These are phyloP conservation scores for Hemisphaericaspora lyxosophila DNA, from an alignment of 1,139 yeast genomes.

Conservation along the genomic window DNA sequence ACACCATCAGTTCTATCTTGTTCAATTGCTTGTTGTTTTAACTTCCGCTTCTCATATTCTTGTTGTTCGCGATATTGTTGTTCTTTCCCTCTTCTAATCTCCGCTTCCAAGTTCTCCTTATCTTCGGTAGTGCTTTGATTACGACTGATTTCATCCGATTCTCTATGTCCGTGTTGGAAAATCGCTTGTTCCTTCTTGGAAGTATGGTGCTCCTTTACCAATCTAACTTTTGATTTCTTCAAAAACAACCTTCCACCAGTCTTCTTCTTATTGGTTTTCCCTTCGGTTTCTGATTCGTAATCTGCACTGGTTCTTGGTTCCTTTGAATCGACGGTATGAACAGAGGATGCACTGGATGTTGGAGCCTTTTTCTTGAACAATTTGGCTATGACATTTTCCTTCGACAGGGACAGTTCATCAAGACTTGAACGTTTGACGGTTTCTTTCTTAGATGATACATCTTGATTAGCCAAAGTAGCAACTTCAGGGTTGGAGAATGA, in stretches of 20 bases:
- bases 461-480: background rate
- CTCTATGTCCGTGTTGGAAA: background rate
- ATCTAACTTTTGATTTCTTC: constrained; percentile 12
- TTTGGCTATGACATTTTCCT: constrained; percentile 45
- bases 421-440: background rate
- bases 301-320: constrained; percentile 29
- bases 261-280: constrained; percentile 26
- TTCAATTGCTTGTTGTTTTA: background rate
- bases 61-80: constrained; percentile 4
- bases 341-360: constrained; percentile 6
- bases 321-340: constrained; percentile 11
- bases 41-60: constrained; percentile 10
- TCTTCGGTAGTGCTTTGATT: constrained; percentile 10
- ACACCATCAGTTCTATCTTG: constrained; percentile 2
- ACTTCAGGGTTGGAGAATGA: constrained; percentile 40
- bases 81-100: constrained; percentile 1
- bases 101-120: constrained; percentile 10
- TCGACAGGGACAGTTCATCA: constrained; percentile 3
- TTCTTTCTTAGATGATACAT: background rate
- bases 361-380: constrained; percentile 45
- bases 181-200: constrained; percentile 5
- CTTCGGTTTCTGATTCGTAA: constrained; percentile 30
- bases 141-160: background rate
- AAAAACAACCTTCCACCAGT: constrained; percentile 12
- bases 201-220: constrained; percentile 7